Evolutionary conservation across 2,329 filamentous ascomycete species (phyloP).

Genomic region (Talaromyces atroroseus): DNA sequence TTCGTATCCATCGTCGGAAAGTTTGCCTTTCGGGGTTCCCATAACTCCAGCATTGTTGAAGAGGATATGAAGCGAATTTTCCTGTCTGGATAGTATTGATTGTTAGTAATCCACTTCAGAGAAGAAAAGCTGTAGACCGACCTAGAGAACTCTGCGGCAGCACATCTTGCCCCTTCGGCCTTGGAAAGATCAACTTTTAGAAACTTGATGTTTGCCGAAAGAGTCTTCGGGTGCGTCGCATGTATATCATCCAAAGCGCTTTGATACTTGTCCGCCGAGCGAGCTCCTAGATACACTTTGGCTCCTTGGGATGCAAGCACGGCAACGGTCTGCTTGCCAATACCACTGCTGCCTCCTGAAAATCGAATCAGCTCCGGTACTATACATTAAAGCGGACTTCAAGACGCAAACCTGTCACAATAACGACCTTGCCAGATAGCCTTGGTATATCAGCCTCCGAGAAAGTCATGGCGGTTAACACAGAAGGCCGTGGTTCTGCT

Average conservation of each 20-base stretch:
- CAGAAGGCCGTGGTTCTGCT: background rate
- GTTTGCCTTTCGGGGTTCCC: background rate
- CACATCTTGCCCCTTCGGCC: background rate
- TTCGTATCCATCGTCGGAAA: background rate
- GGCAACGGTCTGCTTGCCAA: background rate
- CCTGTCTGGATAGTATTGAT: background rate
- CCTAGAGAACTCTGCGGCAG: background rate
- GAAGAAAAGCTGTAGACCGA: background rate
- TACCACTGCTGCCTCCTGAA: background rate
- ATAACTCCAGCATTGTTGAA: slow-evolving; percentile 3
- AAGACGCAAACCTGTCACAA: background rate
- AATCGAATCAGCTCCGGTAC: background rate
- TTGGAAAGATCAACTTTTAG: background rate
- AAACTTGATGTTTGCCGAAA: background rate
- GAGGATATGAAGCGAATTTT: background rate
- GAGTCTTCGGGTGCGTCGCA: background rate
- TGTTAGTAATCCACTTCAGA: background rate
- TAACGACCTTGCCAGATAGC: background rate
- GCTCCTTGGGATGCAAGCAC: background rate
- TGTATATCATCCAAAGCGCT: background rate
- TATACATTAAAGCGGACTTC: background rate
- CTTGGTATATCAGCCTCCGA: background rate
- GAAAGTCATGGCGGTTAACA: background rate
- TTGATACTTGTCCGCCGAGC: background rate
- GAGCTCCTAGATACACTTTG: background rate